Conservation (phyloP, 2,329 filamentous ascomycete genomes). For the Metarhizium humberi region DNA sequence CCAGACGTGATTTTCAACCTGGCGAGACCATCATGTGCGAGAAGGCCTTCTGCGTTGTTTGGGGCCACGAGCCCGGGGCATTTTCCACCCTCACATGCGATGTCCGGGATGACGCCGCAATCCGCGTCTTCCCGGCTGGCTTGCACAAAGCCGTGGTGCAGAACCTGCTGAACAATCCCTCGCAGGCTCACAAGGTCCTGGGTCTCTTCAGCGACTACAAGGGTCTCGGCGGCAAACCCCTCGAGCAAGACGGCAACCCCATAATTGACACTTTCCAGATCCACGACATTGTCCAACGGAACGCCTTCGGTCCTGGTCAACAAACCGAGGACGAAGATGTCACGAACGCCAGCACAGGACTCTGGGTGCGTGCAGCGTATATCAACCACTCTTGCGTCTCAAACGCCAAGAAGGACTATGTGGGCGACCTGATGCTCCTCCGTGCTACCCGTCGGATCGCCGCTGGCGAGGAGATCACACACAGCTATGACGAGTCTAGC, state of each 20-base stretch:
- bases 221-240: conserved; percentile 10
- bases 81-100: conserved; percentile 23
- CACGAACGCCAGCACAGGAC: conserved; percentile 23
- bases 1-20: conserved; percentile 17
- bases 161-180: conserved; percentile 19
- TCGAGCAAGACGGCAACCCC: conserved; percentile 16
- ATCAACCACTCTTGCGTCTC: conserved; percentile 32
- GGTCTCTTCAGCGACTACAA: conserved; percentile 17
- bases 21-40: conserved; percentile 25
- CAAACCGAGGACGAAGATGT: conserved; percentile 18
- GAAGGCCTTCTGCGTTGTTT: conserved; percentile 22
- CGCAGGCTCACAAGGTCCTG: conserved; percentile 12
- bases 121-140: conserved; percentile 21
- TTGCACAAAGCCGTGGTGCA: conserved; percentile 18
- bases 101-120: conserved; percentile 14
- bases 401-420: conserved; percentile 25
- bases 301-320: conserved; percentile 21
- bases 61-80: conserved; percentile 19
- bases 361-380: conserved; percentile 30
- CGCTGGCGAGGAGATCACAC: conserved; percentile 23
- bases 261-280: conserved; percentile 22
- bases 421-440: conserved; percentile 30
- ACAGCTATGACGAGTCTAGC: conserved; percentile 20
- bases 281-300: conserved; percentile 22
- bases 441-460: conserved; percentile 23